These are phyloP conservation scores for Mrakiaceae sp. DNA, from an alignment of 1,284 basidiomycete species.

Conservation along the genomic window DNA sequence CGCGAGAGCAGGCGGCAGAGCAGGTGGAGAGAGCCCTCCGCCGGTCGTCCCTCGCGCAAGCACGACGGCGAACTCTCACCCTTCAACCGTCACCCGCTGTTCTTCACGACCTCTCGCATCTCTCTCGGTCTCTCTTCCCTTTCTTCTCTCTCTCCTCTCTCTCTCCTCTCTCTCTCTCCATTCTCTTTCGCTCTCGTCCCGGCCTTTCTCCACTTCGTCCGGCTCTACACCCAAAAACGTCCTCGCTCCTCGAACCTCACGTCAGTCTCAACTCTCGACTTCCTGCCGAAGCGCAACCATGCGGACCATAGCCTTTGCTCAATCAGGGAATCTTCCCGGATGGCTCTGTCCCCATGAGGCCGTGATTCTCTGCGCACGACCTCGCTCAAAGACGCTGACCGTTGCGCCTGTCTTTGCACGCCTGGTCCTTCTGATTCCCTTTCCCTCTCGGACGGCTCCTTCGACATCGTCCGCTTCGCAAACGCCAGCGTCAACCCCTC, in stretches of 20 bases:
- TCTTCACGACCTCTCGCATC: not conserved
- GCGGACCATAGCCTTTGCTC: too few species aligned
- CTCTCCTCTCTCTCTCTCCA: slow-evolving; percentile 6
- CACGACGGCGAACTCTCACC: not conserved
- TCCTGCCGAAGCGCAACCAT: too few species aligned
- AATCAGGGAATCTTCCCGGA: not conserved
- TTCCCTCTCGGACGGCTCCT: too few species aligned
- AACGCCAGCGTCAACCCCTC: too few species aligned
- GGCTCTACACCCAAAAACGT: not conserved
- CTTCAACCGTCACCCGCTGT: not conserved
- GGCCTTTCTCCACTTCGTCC: not conserved
- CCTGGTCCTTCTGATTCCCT: too few species aligned
- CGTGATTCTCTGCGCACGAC: not conserved
- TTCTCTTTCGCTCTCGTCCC: slow-evolving; percentile 2
- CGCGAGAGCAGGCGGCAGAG: not conserved
- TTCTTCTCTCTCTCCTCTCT: slow-evolving; percentile 12
- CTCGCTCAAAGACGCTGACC: too few species aligned
- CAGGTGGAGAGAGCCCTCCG: not conserved
- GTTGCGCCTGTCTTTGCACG: too few species aligned
- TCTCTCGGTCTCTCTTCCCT: not conserved
- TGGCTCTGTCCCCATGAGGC: not conserved
- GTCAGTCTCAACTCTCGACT: not conserved
- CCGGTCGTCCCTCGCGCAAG: too few species aligned
- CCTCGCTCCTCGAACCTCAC: not conserved
- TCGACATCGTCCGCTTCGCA: too few species aligned